Percentiles rank a stretch among this genome's conserved stretches.
Conservation (phyloP, 768 basidiomycete species). For the Kwoniella sp. region DNA sequence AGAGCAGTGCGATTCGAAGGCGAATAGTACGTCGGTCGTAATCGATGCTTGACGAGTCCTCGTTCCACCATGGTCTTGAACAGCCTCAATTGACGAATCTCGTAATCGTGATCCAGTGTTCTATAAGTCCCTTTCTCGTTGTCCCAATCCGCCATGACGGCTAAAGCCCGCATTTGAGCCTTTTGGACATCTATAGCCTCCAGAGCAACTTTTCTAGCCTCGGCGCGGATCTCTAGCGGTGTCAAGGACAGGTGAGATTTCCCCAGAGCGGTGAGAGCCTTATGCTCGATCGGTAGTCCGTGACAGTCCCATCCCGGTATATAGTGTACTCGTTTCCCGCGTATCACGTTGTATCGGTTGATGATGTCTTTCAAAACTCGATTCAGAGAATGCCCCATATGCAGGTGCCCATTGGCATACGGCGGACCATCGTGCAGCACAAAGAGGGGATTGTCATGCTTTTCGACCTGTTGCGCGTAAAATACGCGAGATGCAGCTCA, state of each 20-base stretch:
- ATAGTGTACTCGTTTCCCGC: constrained; percentile 80
- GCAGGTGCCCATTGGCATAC: constrained; percentile 93
- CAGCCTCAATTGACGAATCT: constrained; percentile 80
- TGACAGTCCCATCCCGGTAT: constrained; percentile 98
- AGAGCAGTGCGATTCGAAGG: constrained; percentile 91
- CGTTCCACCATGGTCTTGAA: constrained; percentile 87
- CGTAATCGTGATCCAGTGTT: constrained; percentile 84
- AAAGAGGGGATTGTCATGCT: constrained; percentile 66
- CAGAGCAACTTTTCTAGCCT: constrained; percentile 72
- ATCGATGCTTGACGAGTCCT: constrained; percentile 83
- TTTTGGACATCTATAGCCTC: constrained; percentile 75
- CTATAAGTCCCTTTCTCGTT: constrained; percentile 68
- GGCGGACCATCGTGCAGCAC: constrained; percentile 95
- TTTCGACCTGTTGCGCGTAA: constrained; percentile 10
- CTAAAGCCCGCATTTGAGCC: constrained; percentile 75
- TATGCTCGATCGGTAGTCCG: constrained; percentile 94
- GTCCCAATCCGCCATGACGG: constrained; percentile 89
- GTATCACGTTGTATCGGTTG: constrained; percentile 79
- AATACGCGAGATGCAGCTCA: too few species aligned
- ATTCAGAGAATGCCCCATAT: constrained; percentile 85
- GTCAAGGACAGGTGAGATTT: constrained; percentile 67
- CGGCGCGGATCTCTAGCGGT: constrained; percentile 66
- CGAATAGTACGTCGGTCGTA: constrained; percentile 90
- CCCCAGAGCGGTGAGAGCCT: constrained; percentile 75
- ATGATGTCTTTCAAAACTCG: constrained; percentile 96